Evolutionary conservation across 352 stramenopile genomes (phyloP).

Genomic region (Lagenidium giganteum): DNA sequence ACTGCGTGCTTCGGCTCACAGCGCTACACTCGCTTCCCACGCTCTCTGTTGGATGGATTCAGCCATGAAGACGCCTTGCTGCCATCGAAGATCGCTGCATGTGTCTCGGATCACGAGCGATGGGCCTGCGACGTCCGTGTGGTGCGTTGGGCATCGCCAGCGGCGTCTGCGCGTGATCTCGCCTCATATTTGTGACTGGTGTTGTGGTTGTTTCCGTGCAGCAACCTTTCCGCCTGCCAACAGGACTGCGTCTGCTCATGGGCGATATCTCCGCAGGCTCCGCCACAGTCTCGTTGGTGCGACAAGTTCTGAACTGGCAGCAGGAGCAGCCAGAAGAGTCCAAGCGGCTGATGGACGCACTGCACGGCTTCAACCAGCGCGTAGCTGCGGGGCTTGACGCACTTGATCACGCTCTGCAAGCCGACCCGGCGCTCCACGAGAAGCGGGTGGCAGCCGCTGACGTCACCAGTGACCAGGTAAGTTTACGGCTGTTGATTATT

Average conservation of each 20-base stretch:
- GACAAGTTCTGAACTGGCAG: constrained; percentile 33
- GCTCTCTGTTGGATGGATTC: constrained; percentile 48
- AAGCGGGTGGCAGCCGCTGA: not conserved
- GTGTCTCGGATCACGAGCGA: constrained; percentile 26
- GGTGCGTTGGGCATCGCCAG: no score
- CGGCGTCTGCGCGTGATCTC: no score
- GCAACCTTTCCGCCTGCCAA: constrained; percentile 58
- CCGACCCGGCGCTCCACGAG: no score
- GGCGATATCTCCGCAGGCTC: constrained; percentile 95
- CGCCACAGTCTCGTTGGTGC: constrained; percentile 82
- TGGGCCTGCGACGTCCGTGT: constrained; percentile 50
- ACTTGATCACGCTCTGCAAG: constrained; percentile 8
- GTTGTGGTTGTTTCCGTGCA: constrained; percentile 12
- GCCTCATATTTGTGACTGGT: not conserved
- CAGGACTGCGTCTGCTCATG: constrained; percentile 88
- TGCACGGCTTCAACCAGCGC: constrained; percentile 28
- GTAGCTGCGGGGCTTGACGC: constrained; percentile 22
- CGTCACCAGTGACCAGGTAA: constrained; percentile 5
- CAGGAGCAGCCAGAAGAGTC: constrained; percentile 25
- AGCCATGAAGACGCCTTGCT: constrained; percentile 37
- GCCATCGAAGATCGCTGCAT: constrained; percentile 48
- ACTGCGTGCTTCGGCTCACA: constrained; percentile 93
- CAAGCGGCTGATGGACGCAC: constrained; percentile 20
- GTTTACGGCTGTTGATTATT: not conserved
- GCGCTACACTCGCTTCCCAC: constrained; percentile 89